Base-by-base conservation (phyloP, 768 basidiomycete species). In the Clitopilus hobsonii region DNA sequence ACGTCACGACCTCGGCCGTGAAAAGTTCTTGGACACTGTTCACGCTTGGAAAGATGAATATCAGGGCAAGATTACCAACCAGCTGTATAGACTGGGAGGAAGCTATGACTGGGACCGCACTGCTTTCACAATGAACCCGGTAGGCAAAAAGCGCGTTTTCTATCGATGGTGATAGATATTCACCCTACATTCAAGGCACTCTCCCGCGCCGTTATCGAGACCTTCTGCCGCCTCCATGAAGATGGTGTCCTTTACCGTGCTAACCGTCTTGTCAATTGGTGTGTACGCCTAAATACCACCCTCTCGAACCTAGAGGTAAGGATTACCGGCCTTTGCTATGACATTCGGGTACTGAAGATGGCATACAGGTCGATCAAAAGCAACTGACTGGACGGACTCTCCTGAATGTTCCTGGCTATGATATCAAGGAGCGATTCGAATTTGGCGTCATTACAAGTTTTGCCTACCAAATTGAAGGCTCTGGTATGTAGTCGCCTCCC, bases 41-140 rank as follows among this genome's bases (percentile, higher is more conserved):
- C 87, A 88, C 86, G 88, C 89, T 25, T 99, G 97, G 97, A 98
- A 97, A 69, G 90, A 94, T 61, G 93, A 96, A 56, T 99, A 98
- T 67, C 95, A 98, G 68, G 77, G 73, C n/a, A 84, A 91, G 48
- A 98, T 98, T 66, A 93, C 94, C 4, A 84, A 84, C 56, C 97
- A 98, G 67, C 77, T 97, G 41, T 77, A 85, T 54, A 79, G 96
- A 53, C 80, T 98, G 1, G 97, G 97, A 32, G 94, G 89, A 18
- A 95, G 92, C 53, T 94, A 88, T 59, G 95, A 99, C 65, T 98
- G 97, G 96, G 81, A 85, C 66, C 84, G 95, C 22, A 88, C 86
- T 0, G 94, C 94, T 1, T 99, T 98, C 70, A 98, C 96, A 5
- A 96, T 98, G 94, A 81, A 89, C 67, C 86, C 89, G 60, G 93